A percentile compares a stretch with the other conserved stretches of the same genome.
These are phyloP conservation scores for Rachicladosporium sp. DNA, from an alignment of 2,329 filamentous ascomycete species.

Conservation along the genomic window DNA sequence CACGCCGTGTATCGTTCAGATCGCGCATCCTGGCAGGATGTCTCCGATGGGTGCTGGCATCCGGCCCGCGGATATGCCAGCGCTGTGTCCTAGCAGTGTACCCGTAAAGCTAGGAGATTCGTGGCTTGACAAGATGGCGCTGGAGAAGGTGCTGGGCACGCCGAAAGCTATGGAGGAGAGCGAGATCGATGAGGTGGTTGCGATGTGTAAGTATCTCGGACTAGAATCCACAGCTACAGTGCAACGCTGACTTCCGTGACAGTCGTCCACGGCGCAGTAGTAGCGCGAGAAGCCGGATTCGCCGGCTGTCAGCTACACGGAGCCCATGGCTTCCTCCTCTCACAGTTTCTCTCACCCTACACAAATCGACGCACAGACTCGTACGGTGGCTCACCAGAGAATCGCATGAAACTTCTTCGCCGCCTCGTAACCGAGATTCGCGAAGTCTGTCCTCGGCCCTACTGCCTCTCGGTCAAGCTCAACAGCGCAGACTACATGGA, in stretches of 20 bases:
- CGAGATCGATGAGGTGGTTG: constrained; percentile 43
- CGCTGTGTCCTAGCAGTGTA: constrained; percentile 29
- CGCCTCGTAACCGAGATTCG: constrained; percentile 33
- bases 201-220: constrained; percentile 24
- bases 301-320: constrained; percentile 43
- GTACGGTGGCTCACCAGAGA: constrained; percentile 35
- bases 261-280: constrained; percentile 38
- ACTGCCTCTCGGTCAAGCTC: constrained; percentile 38
- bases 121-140: constrained; percentile 22
- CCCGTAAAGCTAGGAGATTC: constrained; percentile 29
- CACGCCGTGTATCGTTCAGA: constrained; percentile 31
- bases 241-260: too few relatives aligned
- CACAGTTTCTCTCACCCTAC: constrained; percentile 29
- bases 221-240: too few relatives aligned
- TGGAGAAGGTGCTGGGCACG: constrained; percentile 26
- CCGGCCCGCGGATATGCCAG: constrained; percentile 22
- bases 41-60: constrained; percentile 28
- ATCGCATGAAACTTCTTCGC: constrained; percentile 34
- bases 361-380: constrained; percentile 37
- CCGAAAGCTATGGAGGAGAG: constrained; percentile 43
- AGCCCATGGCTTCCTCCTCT: constrained; percentile 39
- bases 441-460: constrained; percentile 28
- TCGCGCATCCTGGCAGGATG: constrained; percentile 35
- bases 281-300: constrained; percentile 40
- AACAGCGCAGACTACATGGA: constrained; percentile 38